phyloP scores from a whole-genome alignment of 2,329 filamentous ascomycete species.

The Exophiala alcalophila region DNA sequence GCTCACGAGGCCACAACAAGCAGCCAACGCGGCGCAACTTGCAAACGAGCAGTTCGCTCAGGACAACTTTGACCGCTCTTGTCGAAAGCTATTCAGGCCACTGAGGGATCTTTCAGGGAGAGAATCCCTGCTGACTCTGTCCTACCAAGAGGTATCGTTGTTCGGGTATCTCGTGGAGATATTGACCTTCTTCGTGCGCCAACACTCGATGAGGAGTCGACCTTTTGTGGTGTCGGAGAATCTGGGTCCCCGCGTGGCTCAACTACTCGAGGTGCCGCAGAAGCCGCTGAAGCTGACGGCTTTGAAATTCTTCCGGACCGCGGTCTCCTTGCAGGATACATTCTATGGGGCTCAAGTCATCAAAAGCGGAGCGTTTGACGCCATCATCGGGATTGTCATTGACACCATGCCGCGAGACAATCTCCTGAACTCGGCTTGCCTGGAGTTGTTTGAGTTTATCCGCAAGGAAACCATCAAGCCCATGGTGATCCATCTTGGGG shows the following conservation, averaged over 20 bases:
- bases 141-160: slow-evolving; percentile 80
- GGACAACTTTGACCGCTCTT: slow-evolving; percentile 85
- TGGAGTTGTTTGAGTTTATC: slow-evolving; percentile 91
- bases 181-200: slow-evolving; percentile 86
- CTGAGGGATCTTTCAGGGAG: slow-evolving; percentile 69
- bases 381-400: slow-evolving; percentile 78
- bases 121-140: slow-evolving; percentile 63
- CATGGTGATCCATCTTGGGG: slow-evolving; percentile 77
- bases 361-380: slow-evolving; percentile 70
- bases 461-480: slow-evolving; percentile 77
- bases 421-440: slow-evolving; percentile 84
- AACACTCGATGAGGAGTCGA: slow-evolving; percentile 82
- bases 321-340: slow-evolving; percentile 81
- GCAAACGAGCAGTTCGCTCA: slow-evolving; percentile 70
- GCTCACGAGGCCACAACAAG: slow-evolving; percentile 51
- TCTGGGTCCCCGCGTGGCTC: slow-evolving; percentile 72
- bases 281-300: slow-evolving; percentile 91
- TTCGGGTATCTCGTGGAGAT: slow-evolving; percentile 91
- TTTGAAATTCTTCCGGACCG: slow-evolving; percentile 87
- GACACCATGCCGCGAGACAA: slow-evolving; percentile 90
- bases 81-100: slow-evolving; percentile 79
- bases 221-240: slow-evolving; percentile 81
- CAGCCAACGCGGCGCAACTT: slow-evolving; percentile 66
- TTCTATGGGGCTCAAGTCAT: slow-evolving; percentile 85
- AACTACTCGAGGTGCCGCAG: slow-evolving; percentile 77